Evolutionary conservation across 345 rosid species (phyloP).

Genomic region (Aegle marmelos): DNA sequence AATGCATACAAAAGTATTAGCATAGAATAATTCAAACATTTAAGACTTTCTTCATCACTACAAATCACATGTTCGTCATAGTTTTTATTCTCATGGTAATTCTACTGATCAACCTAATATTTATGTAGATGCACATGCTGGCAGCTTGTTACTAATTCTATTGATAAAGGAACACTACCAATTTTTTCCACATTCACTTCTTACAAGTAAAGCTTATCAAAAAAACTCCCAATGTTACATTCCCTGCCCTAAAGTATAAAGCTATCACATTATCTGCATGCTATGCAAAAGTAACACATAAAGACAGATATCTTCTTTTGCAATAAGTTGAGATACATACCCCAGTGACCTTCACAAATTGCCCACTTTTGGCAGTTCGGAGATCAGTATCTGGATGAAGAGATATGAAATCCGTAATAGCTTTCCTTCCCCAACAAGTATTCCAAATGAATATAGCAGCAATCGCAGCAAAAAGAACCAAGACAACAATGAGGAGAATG

Average conservation of each 20-base stretch:
- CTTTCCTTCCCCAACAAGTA: constrained; percentile 70
- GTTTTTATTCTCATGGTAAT: not conserved
- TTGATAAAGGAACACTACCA: not conserved
- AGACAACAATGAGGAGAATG: constrained; percentile 69
- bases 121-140: not conserved
- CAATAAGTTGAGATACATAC: constrained; percentile 39
- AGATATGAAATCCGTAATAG: constrained; percentile 63
- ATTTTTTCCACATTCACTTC: not conserved
- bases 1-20: not conserved
- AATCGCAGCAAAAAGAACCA: constrained; percentile 57
- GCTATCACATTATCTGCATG: not conserved
- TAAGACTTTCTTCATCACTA: not conserved
- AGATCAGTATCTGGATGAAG: constrained; percentile 87
- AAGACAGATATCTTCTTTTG: not conserved
- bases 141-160: not conserved
- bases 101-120: not conserved
- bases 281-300: not conserved
- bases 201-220: not conserved
- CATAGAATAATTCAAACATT: not conserved
- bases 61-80: not conserved
- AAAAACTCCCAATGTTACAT: not conserved
- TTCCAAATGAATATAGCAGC: constrained; percentile 82
- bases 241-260: not conserved
- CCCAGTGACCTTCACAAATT: constrained; percentile 95
- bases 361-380: constrained; percentile 92